These are phyloP conservation scores for Tarenaya hassleriana DNA, from an alignment of 345 rosid genomes.

Conservation along the genomic window DNA sequence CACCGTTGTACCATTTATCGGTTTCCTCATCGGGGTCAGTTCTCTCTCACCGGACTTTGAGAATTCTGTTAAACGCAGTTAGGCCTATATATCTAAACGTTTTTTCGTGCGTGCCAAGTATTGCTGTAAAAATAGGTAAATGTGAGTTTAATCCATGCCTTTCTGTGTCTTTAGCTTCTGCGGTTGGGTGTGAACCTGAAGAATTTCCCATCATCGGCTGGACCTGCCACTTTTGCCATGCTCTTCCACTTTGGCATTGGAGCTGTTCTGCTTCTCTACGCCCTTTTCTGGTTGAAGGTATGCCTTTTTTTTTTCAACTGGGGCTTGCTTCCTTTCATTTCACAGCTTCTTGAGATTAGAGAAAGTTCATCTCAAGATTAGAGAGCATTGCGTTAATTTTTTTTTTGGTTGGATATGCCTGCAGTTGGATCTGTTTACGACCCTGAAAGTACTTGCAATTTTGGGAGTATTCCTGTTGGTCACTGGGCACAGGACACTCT, in stretches of 20 bases:
- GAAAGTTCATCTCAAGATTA: no score
- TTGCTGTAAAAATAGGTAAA: no score
- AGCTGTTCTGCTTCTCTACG: constrained; percentile 75
- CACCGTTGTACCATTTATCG: constrained; percentile 60
- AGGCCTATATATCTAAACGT: not conserved
- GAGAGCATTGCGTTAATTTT: not conserved
- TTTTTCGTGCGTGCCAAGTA: not conserved
- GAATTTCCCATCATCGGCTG: constrained; percentile 67
- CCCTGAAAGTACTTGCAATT: constrained; percentile 52
- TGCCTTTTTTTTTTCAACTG: constrained; percentile 14
- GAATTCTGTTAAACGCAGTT: no score
- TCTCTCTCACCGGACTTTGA: constrained; percentile 1
- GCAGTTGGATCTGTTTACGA: constrained; percentile 71
- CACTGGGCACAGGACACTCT: constrained; percentile 63
- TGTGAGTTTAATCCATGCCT: no score
- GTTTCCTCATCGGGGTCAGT: constrained; percentile 88
- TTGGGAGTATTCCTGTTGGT: constrained; percentile 57
- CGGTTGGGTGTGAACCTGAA: constrained; percentile 76
- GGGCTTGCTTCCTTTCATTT: not conserved
- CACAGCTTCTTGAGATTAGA: no score
- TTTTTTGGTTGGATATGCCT: constrained; percentile 1
- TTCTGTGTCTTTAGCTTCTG: constrained; percentile 32
- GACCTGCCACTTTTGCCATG: constrained; percentile 56
- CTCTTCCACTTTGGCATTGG: constrained; percentile 88
- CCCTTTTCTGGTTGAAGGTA: constrained; percentile 95